A percentile compares a stretch with the other conserved stretches of the same genome.
Conservation (phyloP, 108 stramenopile genomes). For the Bacterosira constricta region DNA sequence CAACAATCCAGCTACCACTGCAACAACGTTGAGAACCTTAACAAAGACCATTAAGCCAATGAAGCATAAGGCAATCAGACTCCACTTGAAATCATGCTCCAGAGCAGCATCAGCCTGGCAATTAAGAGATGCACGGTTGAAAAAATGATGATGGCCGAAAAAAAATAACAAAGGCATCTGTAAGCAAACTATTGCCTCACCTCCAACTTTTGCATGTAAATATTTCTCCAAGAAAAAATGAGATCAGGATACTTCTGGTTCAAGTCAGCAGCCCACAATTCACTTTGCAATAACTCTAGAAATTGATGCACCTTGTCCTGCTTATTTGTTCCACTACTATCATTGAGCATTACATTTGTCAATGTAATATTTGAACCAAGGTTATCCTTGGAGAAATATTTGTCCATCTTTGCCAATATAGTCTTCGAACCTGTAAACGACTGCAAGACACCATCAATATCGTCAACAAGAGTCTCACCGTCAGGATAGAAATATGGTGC, state of each 20-base stretch:
- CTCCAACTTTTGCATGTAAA: constrained; percentile 1
- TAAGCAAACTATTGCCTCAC: background rate
- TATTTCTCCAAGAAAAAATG: background rate
- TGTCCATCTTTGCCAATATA: background rate
- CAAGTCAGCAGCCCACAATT: background rate
- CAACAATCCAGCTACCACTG: background rate
- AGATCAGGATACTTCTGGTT: background rate
- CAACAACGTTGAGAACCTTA: constrained; percentile 1
- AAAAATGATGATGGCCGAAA: background rate
- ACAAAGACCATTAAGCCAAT: constrained; percentile 5
- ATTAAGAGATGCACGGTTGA: background rate
- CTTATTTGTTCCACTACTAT: background rate
- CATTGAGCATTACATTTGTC: background rate
- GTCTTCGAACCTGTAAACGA: background rate
- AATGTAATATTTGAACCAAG: background rate
- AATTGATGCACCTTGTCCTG: background rate
- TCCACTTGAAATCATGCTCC: background rate
- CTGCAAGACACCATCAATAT: background rate
- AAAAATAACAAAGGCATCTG: background rate
- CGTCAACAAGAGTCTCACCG: background rate
- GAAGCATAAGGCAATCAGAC: background rate
- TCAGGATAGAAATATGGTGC: constrained; percentile 4
- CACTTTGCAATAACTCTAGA: background rate
- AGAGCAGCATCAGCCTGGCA: background rate
- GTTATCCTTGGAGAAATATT: constrained; percentile 4